Percentiles rank a stretch among this genome's conserved stretches.
phyloP scores from a whole-genome alignment of 2,329 filamentous ascomycete genomes.

The Periconia sp. region DNA sequence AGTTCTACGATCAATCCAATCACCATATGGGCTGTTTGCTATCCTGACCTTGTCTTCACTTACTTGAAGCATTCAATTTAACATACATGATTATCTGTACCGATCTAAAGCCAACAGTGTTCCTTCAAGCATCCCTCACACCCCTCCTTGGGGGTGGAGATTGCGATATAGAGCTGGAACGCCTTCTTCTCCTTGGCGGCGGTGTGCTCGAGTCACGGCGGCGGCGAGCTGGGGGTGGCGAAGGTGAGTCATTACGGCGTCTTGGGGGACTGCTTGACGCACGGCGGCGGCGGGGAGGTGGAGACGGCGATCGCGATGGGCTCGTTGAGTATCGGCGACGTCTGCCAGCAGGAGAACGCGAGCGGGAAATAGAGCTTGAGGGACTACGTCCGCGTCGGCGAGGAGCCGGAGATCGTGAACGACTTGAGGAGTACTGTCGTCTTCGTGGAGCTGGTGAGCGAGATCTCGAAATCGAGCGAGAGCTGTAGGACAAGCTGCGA shows the following conservation, averaged over 20 bases:
- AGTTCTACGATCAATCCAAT: too few species aligned
- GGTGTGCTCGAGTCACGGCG: constrained; percentile 8
- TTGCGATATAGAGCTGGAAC: constrained; percentile 14
- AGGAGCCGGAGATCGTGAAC: constrained; percentile 30
- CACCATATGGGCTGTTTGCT: too few species aligned
- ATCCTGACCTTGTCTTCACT: too few species aligned
- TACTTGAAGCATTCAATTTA: too few species aligned
- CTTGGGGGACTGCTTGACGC: constrained; percentile 15
- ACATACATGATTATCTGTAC: too few species aligned
- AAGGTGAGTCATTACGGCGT: constrained; percentile 9
- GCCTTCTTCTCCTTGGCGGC: constrained; percentile 15
- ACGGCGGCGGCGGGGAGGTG: constrained; percentile 16
- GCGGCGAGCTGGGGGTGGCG: constrained; percentile 6
- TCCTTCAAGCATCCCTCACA: constrained; percentile 22
- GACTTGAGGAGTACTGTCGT: constrained; percentile 33
- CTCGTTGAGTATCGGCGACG: constrained; percentile 2
- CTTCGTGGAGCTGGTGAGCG: constrained; percentile 30
- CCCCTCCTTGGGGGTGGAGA: constrained; percentile 19
- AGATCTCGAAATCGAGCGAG: constrained; percentile 25
- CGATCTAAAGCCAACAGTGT: too few species aligned
- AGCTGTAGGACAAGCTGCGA: constrained; percentile 25
- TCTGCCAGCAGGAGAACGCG: constrained; percentile 3
- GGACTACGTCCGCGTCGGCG: constrained; percentile 30
- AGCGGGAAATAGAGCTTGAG: constrained; percentile 17
- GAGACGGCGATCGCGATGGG: constrained; percentile 18